A percentile compares a stretch with the other conserved stretches of the same genome.
Conservation (phyloP, 306 rosid species). For the Gastrolobium villosum region DNA sequence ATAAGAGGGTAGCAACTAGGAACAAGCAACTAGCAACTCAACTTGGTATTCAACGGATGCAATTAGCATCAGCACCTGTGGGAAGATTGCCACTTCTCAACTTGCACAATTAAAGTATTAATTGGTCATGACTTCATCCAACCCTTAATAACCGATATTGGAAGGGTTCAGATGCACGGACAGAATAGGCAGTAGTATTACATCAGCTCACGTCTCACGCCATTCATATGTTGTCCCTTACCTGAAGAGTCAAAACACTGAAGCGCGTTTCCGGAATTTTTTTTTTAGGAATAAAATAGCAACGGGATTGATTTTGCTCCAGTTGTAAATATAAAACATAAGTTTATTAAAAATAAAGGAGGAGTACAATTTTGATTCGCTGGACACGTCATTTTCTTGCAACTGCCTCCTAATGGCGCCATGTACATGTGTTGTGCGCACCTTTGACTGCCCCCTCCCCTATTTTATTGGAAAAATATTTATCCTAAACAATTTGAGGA, state of each 20-base stretch:
- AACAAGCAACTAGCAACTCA: too few species aligned
- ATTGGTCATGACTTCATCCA: neutral
- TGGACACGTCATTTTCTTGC: constrained; percentile 11
- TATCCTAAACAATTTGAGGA: too few species aligned
- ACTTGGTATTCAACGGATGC: too few species aligned
- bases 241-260: constrained; percentile 15
- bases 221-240: constrained; percentile 42
- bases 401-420: constrained; percentile 37
- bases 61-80: neutral
- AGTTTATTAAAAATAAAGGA: constrained; percentile 14
- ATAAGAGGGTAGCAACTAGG: too few species aligned
- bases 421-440: constrained; percentile 1
- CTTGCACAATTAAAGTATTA: constrained; percentile 9
- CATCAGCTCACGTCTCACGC: constrained; percentile 32
- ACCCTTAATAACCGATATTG: neutral
- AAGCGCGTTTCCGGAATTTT: constrained; percentile 5
- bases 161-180: constrained; percentile 19
- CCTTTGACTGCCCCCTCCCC: neutral
- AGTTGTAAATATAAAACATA: constrained; percentile 34
- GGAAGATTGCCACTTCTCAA: constrained; percentile 38
- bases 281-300: constrained; percentile 5
- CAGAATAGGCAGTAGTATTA: constrained; percentile 42
- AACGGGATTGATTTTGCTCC: constrained; percentile 41
- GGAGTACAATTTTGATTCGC: constrained; percentile 47
- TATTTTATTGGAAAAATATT: too few species aligned